Base-by-base conservation (phyloP, 2,329 filamentous ascomycete genomes). In the Fusarium denticulatum region DNA sequence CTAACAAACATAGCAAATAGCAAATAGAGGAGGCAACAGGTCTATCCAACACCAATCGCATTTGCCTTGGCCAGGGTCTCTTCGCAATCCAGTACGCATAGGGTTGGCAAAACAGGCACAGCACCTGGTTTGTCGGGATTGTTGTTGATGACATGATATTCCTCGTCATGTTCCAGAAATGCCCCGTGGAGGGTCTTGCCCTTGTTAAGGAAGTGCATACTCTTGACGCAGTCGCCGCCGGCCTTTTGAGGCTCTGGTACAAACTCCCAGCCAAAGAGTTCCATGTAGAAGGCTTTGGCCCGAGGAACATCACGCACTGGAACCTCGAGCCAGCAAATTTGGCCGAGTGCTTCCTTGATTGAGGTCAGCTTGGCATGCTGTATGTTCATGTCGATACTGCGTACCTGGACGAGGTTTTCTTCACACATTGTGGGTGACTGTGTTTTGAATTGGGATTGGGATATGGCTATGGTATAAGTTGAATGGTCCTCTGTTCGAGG, bases 281-380 rank as follows among this genome's bases (percentile, higher is more conserved):
- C 72, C 14, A 72, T 76, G 69, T 84, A 85, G 76, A 85, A 84
- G 45, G 77, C 78, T 49, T 79, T 78, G 60, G 80, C 83, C 36
- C 83, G 78, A 36, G 67, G 52, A 20, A 82, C 64, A 69, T 83
- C 77, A 34, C 69, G 75, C 57, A 81, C 80, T n/a, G 83, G 82
- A 20, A 85, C 73, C 61, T 85, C 81, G 50, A 82, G 79, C 81
- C 82, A 85, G 74, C 79, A 82, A 53, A 83, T 79, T 56, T 83
- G 77, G 65, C 82, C 82, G 46, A 78, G 64, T 46, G 62, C 53
- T 67, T 78, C 71, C 76, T 77, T 60, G 20, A 8, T 30, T 34
- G 20, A 40, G 10, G 46, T 55, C 52, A 71, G 46, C 59, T 55
- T 53, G 22, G 30, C 7, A 40, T 45, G 16, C 15, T 53, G 15